phyloP scores from a whole-genome alignment of 495 filamentous ascomycete species.

The Neurospora intermedia region DNA sequence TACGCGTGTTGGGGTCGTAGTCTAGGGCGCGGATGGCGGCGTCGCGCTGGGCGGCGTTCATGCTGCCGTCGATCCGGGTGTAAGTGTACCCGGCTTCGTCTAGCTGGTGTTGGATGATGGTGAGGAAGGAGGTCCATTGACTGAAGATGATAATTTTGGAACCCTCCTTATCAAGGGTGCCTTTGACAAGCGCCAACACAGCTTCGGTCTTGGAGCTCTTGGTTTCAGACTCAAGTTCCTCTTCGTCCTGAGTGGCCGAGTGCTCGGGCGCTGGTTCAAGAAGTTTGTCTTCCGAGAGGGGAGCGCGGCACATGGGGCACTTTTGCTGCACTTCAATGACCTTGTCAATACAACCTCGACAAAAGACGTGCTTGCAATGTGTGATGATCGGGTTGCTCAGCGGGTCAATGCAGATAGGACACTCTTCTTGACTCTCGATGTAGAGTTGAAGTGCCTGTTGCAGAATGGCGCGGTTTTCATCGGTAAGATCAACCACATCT shows the following conservation, averaged over 20 bases:
- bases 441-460: slow-evolving; percentile 69
- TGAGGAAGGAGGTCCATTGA: slow-evolving; percentile 87
- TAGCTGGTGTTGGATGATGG: slow-evolving; percentile 66
- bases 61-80: slow-evolving; percentile 74
- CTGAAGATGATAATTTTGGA: slow-evolving; percentile 87
- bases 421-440: slow-evolving; percentile 76
- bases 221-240: slow-evolving; percentile 47
- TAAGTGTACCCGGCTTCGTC: slow-evolving; percentile 49
- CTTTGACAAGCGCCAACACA: slow-evolving; percentile 66
- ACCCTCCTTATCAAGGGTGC: slow-evolving; percentile 51
- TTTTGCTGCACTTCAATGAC: slow-evolving; percentile 72
- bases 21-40: slow-evolving; percentile 56
- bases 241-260: slow-evolving; percentile 28
- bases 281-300: slow-evolving; percentile 50
- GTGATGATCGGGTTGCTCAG: slow-evolving; percentile 75
- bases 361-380: slow-evolving; percentile 77
- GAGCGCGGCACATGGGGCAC: slow-evolving; percentile 81
- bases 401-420: slow-evolving; percentile 69
- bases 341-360: slow-evolving; percentile 60
- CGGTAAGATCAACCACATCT: slow-evolving; percentile 57
- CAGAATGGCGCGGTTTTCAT: slow-evolving; percentile 60
- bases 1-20: slow-evolving; percentile 53
- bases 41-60: slow-evolving; percentile 58
- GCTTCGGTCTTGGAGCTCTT: slow-evolving; percentile 79
- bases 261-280: slow-evolving; percentile 52